Percentiles rank a stretch among this genome's conserved stretches.
Evolutionary conservation across 83 land plant species (phyloP).

Genomic region (Larix sibirica): DNA sequence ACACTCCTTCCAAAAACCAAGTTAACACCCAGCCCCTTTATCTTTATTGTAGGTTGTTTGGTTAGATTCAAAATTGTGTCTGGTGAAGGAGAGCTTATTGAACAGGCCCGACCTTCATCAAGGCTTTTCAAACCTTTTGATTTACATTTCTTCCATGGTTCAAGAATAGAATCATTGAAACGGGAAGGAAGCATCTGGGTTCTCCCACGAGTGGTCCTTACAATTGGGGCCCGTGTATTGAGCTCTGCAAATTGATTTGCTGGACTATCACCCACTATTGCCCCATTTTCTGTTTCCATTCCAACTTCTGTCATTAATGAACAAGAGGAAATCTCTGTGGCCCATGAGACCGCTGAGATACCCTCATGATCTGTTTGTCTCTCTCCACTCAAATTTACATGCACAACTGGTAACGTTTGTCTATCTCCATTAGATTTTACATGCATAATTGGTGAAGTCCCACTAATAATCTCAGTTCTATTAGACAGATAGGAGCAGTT

Average conservation of each 20-base stretch:
- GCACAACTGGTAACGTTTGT: background rate
- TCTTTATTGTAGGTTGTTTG: background rate
- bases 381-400: constrained; percentile 3
- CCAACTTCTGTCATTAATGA: background rate
- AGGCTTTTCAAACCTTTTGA: constrained; percentile 8
- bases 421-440: constrained; percentile 8
- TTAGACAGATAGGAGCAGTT: background rate
- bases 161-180: constrained; percentile 55
- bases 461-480: background rate
- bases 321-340: constrained; percentile 7
- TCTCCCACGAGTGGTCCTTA: constrained; percentile 53
- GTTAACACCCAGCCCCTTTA: background rate
- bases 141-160: constrained; percentile 51
- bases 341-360: constrained; percentile 14
- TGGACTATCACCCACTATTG: background rate
- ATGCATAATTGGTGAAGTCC: background rate
- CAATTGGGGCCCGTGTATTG: constrained; percentile 27
- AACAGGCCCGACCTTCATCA: background rate
- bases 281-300: background rate
- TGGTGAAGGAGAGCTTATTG: background rate
- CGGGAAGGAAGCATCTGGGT: constrained; percentile 54
- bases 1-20: background rate
- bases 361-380: constrained; percentile 10
- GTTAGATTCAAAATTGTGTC: background rate
- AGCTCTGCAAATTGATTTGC: background rate